phyloP scores from a whole-genome alignment of 2,329 filamentous ascomycete species.

The Sporothrix globosa region DNA sequence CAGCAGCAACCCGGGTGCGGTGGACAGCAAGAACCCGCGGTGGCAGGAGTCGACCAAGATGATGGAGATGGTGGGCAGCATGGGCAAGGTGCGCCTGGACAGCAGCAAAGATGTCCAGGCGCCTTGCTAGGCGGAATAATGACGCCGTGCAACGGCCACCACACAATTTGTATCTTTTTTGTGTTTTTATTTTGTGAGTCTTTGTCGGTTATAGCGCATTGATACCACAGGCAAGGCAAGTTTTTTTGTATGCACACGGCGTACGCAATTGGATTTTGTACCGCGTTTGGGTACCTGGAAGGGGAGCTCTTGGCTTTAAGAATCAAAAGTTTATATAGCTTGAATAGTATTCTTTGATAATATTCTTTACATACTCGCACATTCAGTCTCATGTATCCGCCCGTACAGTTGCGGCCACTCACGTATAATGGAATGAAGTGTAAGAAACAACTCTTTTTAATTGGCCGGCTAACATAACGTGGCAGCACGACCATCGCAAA shows the following conservation, averaged over 20 bases:
- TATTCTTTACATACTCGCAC: not conserved
- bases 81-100: conserved; percentile 32
- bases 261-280: not conserved
- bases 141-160: no score
- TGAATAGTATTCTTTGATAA: not conserved
- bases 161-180: not conserved
- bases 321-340: not conserved
- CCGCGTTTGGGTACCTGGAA: not conserved
- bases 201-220: not conserved
- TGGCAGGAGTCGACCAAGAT: conserved; percentile 33
- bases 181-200: not conserved
- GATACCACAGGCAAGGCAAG: conserved; percentile 15
- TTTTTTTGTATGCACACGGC: not conserved
- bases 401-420: no score
- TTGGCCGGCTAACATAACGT: not conserved
- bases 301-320: not conserved
- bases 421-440: no score
- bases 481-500: not conserved
- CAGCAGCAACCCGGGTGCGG: not conserved
- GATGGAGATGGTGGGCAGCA: conserved; percentile 33
- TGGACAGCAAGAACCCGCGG: not conserved
- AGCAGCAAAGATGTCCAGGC: conserved; percentile 32
- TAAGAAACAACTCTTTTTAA: not conserved
- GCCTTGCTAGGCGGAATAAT: conserved; percentile 28
- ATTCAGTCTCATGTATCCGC: not conserved